These are phyloP conservation scores for Mucor mucedo DNA, from an alignment of 371 early-diverging fungal species.

Conservation along the genomic window DNA sequence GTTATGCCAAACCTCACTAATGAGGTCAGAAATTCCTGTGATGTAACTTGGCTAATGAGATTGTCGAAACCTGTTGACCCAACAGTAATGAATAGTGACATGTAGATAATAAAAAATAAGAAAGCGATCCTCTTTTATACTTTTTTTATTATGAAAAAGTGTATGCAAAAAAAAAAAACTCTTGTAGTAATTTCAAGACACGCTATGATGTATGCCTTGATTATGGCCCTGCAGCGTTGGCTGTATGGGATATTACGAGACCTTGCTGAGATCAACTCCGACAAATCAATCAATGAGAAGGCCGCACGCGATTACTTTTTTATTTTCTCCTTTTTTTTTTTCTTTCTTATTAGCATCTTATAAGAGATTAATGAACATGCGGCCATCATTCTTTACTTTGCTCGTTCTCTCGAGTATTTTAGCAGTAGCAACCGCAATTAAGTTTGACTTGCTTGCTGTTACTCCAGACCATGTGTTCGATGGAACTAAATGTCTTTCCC, in stretches of 20 bases:
- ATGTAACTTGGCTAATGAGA: constrained; percentile 59
- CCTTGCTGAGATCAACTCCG: constrained; percentile 7
- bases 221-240: too few species aligned
- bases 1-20: constrained; percentile 32
- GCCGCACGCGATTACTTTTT: constrained; percentile 25
- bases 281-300: constrained; percentile 24
- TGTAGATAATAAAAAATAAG: not conserved
- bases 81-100: constrained; percentile 79
- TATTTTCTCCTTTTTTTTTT: not conserved
- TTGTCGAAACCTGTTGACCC: constrained; percentile 90
- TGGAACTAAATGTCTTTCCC: constrained; percentile 71
- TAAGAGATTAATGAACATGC: constrained; percentile 18
- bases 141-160: too few species aligned
- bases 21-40: constrained; percentile 49
- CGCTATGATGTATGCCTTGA: too few species aligned
- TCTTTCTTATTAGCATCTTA: constrained; percentile 13
- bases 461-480: constrained; percentile 37
- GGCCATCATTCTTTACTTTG: constrained; percentile 26
- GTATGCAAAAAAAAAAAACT: not conserved
- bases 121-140: not conserved
- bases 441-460: constrained; percentile 75
- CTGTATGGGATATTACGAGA: not conserved
- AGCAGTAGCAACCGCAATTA: constrained; percentile 58
- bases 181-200: too few species aligned
- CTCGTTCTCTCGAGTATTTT: constrained; percentile 32